Evolutionary conservation across 495 filamentous ascomycete species (phyloP), one percentile per base, ranked within the genome.

Genomic region (Xylaria intraflava): DNA sequence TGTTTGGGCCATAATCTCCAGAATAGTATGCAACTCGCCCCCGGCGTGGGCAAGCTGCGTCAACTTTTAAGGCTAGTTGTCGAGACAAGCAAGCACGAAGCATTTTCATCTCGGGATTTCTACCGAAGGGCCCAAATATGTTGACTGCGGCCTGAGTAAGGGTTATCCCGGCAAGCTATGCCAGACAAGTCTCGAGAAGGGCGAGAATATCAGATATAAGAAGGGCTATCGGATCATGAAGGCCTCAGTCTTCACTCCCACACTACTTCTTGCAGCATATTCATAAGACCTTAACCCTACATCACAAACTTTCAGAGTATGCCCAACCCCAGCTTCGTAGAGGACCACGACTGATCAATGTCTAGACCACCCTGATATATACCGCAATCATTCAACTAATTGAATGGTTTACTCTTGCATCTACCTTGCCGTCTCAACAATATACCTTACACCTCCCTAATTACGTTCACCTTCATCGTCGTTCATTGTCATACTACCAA

Each of bases 21-120:
- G 38, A 40, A 36, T 54, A 54, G 58, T 59, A 62, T 61, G 60
- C 57, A 57, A 48, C 53, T 60, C 51, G 49, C 60, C 57, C 53
- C 39, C 23, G 27, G 38, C 39, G 6, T 45, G 58, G 60, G 60
- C 49, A 63, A 61, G 53, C 60, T 65, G 63, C 60, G 50, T 62
- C 33, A 46, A 62, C 24, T 52, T 43, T 46, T 42, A 27, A 33
- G 49, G 53, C 39, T 43, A 24, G 43, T 24, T 31, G 46, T 46
- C 53, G 43, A 31, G 48, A 46, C 46, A 44, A 44, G 39, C 38
- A 60, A 55, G 45, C 29, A 29, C 36, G 44, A 54, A 36, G 53
- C 19, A 45, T 33, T 29, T n/a, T 44, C 29, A 31, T 38, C 42
- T 46, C 41, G 31, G 38, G 24, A n/a, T 17, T 45, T 33, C 26